These are phyloP conservation scores for Pyrenophora tritici-repentis DNA, from an alignment of 2,329 filamentous ascomycete genomes.

Conservation along the genomic window DNA sequence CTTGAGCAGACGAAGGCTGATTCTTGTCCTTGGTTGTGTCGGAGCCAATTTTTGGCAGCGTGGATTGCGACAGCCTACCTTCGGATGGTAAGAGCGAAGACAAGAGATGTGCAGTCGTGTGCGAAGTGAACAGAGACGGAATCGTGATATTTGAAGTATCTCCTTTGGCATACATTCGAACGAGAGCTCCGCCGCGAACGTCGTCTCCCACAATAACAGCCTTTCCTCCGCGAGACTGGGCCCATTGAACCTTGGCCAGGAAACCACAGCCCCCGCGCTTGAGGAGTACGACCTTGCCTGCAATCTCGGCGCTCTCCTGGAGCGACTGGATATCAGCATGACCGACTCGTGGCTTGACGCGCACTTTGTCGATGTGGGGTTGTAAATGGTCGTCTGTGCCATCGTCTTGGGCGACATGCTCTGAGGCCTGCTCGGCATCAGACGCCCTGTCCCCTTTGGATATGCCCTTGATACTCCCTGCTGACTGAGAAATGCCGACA, in stretches of 20 bases:
- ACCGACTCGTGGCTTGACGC: slow-evolving; percentile 34
- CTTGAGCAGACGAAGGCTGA: background rate
- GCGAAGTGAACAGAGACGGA: slow-evolving; percentile 90
- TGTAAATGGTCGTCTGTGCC: slow-evolving; percentile 84
- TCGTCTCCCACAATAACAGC: slow-evolving; percentile 95
- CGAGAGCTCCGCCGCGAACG: slow-evolving; percentile 81
- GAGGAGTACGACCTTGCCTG: slow-evolving; percentile 88
- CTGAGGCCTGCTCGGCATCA: background rate
- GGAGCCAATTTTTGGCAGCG: background rate
- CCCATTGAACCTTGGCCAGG: slow-evolving; percentile 96
- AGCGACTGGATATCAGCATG: slow-evolving; percentile 91
- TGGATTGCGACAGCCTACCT: background rate
- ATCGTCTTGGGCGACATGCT: slow-evolving; percentile 58
- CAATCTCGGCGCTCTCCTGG: slow-evolving; percentile 89
- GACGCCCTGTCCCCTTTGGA: slow-evolving; percentile 6
- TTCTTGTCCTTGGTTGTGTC: background rate
- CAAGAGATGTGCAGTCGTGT: slow-evolving; percentile 90
- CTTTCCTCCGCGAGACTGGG: slow-evolving; percentile 83
- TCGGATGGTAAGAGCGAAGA: slow-evolving; percentile 75
- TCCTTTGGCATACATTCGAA: slow-evolving; percentile 98
- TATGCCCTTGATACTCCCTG: background rate
- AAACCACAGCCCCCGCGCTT: slow-evolving; percentile 95
- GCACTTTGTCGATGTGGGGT: slow-evolving; percentile 45
- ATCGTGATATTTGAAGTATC: slow-evolving; percentile 96
- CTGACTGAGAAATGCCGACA: slow-evolving; percentile 8